Percentiles rank a stretch among this genome's conserved stretches.
phyloP scores from a whole-genome alignment of 2,329 filamentous ascomycete species.

The Xylariomycetidae sp. region DNA sequence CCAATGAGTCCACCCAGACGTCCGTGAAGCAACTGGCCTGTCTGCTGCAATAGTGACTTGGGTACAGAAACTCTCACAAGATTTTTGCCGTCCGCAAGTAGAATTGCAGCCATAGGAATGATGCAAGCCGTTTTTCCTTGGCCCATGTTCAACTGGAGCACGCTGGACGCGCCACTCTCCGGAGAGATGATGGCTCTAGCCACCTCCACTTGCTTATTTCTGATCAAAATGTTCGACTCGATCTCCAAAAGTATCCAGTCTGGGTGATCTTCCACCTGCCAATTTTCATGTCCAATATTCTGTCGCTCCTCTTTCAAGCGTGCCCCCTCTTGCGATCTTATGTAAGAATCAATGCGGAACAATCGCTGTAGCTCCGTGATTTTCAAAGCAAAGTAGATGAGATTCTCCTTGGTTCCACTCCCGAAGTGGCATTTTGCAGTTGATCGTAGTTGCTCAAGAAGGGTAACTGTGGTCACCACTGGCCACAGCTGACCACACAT shows the following conservation, averaged over 20 bases:
- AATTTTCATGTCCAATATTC: conserved; percentile 51
- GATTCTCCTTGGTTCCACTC: conserved; percentile 27
- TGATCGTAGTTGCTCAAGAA: conserved; percentile 45
- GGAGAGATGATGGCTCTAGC: conserved; percentile 57
- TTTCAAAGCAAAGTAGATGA: conserved; percentile 39
- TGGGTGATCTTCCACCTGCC: conserved; percentile 46
- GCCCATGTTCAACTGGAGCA: conserved; percentile 65
- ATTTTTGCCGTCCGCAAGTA: conserved; percentile 38
- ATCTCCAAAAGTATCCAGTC: conserved; percentile 67
- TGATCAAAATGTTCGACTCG: conserved; percentile 59
- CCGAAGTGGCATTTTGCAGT: conserved; percentile 25
- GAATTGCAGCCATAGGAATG: conserved; percentile 45
- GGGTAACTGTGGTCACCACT: conserved; percentile 31
- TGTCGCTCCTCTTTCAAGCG: conserved; percentile 34
- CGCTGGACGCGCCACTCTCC: conserved; percentile 46
- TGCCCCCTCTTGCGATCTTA: conserved; percentile 14
- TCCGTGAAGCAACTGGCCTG: conserved; percentile 50
- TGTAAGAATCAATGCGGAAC: conserved; percentile 34
- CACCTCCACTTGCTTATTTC: conserved; percentile 58
- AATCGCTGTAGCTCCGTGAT: conserved; percentile 42
- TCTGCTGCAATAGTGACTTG: conserved; percentile 52
- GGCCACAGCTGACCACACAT: conserved; percentile 40
- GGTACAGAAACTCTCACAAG: conserved; percentile 53
- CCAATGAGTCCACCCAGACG: conserved; percentile 51
- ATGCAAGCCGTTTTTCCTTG: conserved; percentile 56